These are phyloP conservation scores for Amanita fuliginea DNA, from an alignment of 768 basidiomycete genomes.

Conservation along the genomic window DNA sequence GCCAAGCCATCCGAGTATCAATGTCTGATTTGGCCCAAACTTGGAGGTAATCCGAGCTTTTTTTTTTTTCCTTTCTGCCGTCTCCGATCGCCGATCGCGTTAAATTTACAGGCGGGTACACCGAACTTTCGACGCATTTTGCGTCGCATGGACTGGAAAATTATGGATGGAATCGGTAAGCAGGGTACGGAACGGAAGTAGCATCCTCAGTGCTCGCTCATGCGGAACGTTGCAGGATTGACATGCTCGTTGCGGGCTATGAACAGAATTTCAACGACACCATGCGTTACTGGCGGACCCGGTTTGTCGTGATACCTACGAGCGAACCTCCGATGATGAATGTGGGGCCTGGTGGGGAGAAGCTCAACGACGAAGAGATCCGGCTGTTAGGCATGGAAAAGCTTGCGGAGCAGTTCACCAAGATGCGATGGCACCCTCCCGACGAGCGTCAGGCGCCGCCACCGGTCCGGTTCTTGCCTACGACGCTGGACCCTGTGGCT, in stretches of 20 bases:
- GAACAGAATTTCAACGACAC: conserved; percentile 74
- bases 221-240: conserved; percentile 37
- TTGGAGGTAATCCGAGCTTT: conserved; percentile 35
- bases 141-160: conserved; percentile 70
- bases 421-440: conserved; percentile 65
- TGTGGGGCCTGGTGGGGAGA: conserved; percentile 57
- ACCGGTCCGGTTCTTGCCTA: conserved; percentile 70
- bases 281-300: conserved; percentile 86
- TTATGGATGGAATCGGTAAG: conserved; percentile 80
- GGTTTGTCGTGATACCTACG: conserved; percentile 88
- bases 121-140: conserved; percentile 66
- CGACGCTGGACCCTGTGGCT: conserved; percentile 72
- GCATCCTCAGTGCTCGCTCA: background rate
- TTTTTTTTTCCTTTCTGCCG: conserved; percentile 1
- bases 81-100: background rate
- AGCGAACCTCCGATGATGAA: conserved; percentile 50
- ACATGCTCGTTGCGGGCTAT: conserved; percentile 79
- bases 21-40: conserved; percentile 90
- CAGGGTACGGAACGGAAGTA: background rate
- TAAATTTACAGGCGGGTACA: conserved; percentile 50
- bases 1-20: conserved; percentile 65
- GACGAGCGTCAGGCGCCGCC: conserved; percentile 43
- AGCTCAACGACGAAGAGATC: conserved; percentile 77
- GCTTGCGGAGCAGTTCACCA: conserved; percentile 80
- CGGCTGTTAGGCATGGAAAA: conserved; percentile 86